These are phyloP conservation scores for Nakaseomyces bracarensis DNA, from an alignment of 1,139 yeast species.

Conservation along the genomic window DNA sequence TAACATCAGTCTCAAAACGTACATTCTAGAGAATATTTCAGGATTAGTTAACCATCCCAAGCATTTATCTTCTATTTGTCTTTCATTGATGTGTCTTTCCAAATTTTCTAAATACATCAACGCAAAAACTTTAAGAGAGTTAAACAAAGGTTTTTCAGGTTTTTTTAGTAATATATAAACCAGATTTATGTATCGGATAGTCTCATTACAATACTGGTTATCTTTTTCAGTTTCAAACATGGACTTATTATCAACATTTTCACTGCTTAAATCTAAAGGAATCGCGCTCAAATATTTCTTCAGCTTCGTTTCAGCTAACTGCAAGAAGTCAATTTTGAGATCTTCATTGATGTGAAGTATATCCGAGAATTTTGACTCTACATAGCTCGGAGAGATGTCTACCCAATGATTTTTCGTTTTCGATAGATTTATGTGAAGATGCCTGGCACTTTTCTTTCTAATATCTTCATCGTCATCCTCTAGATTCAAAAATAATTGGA, in stretches of 20 bases:
- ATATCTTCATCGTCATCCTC: conserved; percentile 56
- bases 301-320: not conserved
- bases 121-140: not conserved
- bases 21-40: conserved; percentile 4
- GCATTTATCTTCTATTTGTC: not conserved
- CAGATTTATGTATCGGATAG: conserved; percentile 23
- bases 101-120: not conserved
- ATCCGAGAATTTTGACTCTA: not conserved
- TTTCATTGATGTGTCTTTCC: not conserved
- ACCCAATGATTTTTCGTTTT: not conserved
- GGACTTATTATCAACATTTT: conserved; percentile 17
- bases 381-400: not conserved
- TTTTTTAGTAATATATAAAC: not conserved
- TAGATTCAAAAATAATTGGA: conserved; percentile 36
- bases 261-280: not conserved
- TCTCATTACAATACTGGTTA: conserved; percentile 41
- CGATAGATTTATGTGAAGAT: conserved; percentile 24
- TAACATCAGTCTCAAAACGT: not conserved
- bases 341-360: not conserved
- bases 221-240: conserved; percentile 46
- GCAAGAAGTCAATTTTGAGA: not conserved
- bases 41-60: conserved; percentile 1
- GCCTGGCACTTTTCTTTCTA: conserved; percentile 34
- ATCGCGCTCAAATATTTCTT: not conserved
- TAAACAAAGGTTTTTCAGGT: not conserved